Evolutionary conservation across 1,139 yeast genomes (phyloP).

Genomic region (Arxiozyma slooffiae): DNA sequence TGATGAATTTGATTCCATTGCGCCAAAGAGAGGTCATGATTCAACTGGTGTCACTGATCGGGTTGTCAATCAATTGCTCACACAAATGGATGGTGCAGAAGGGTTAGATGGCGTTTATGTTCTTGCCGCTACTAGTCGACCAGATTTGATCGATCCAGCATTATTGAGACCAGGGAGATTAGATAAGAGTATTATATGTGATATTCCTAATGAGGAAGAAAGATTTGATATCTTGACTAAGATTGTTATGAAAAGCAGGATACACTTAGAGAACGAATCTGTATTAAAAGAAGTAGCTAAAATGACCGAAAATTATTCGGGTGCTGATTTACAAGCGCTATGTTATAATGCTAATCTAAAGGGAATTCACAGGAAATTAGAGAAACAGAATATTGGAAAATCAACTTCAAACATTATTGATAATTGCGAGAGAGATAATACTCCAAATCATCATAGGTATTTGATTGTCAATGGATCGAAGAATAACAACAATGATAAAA

Average conservation of each 20-base stretch:
- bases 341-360: constrained; percentile 85
- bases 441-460: neutral
- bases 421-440: neutral
- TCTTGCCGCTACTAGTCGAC: constrained; percentile 90
- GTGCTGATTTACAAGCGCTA: constrained; percentile 91
- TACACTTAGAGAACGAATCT: neutral
- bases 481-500: neutral
- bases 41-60: constrained; percentile 97
- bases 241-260: neutral
- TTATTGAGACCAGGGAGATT: constrained; percentile 89
- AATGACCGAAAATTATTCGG: constrained; percentile 69
- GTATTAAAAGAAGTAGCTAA: constrained; percentile 48
- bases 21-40: constrained; percentile 97
- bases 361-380: constrained; percentile 74
- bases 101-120: constrained; percentile 96
- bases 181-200: constrained; percentile 86
- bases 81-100: constrained; percentile 99
- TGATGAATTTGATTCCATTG: constrained; percentile 95
- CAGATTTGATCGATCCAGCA: constrained; percentile 92
- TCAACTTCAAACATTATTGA: neutral
- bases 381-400: neutral
- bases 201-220: constrained; percentile 65
- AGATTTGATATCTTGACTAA: constrained; percentile 54
- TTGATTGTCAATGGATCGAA: neutral
- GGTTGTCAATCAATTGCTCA: constrained; percentile 91